phyloP scores from a whole-genome alignment of 78 protist species.

The Chrysochromulina parva region DNA sequence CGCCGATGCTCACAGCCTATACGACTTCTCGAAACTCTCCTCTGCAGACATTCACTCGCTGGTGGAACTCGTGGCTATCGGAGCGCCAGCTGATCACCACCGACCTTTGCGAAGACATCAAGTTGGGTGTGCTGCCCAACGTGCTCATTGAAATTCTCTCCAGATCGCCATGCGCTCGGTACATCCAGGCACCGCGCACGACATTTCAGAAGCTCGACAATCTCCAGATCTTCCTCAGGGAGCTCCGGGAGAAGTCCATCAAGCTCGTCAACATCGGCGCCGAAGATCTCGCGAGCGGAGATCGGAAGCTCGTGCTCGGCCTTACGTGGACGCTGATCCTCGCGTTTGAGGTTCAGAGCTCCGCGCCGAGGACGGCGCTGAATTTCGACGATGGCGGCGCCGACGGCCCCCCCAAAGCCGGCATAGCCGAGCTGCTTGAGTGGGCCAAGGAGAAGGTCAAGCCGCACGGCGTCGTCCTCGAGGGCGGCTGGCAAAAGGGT shows the following conservation, averaged over 20 bases:
- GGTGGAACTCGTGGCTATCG: no score
- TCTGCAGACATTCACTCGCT: no score
- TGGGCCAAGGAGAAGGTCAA: neutral
- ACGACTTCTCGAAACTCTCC: no score
- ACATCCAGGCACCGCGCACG: constrained; percentile 62
- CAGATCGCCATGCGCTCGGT: neutral
- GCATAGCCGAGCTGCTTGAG: neutral
- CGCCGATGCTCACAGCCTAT: no score
- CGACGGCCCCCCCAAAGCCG: neutral
- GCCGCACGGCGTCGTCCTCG: neutral
- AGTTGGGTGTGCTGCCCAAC: no score
- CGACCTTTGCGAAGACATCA: no score
- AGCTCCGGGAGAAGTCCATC: constrained; percentile 63
- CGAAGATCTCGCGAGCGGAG: constrained; percentile 67
- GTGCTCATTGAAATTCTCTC: no score
- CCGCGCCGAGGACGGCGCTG: no score
- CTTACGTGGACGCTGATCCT: constrained; percentile 80
- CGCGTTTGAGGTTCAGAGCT: constrained; percentile 70
- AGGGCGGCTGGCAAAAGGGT: neutral
- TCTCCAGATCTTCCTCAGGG: constrained; percentile 53
- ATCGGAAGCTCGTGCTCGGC: constrained; percentile 75
- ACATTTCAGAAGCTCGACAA: constrained; percentile 75
- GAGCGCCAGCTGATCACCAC: no score
- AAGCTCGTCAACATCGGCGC: constrained; percentile 77
- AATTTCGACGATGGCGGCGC: no score